Evolutionary conservation across 495 filamentous ascomycete genomes (phyloP).

Genomic region (Aspergillus sparsus): DNA sequence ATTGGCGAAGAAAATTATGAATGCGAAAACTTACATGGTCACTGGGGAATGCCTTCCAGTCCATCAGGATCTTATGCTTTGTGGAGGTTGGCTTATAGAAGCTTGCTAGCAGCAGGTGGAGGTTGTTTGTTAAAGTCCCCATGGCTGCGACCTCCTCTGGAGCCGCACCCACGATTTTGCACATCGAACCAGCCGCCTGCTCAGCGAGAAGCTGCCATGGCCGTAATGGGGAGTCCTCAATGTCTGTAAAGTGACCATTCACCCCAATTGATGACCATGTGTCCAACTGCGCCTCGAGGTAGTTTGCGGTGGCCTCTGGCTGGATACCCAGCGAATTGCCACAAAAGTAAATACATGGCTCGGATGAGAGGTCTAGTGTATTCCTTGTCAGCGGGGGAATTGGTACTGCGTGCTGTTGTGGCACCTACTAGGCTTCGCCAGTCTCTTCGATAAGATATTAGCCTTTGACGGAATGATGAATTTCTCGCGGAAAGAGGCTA

Average conservation of each 20-base stretch:
- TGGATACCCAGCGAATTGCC: slow-evolving; percentile 95
- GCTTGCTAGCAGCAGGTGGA: slow-evolving; percentile 85
- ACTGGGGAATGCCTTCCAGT: slow-evolving; percentile 92
- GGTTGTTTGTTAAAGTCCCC: slow-evolving; percentile 88
- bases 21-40: slow-evolving; percentile 64
- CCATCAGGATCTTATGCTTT: slow-evolving; percentile 84
- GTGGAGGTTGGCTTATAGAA: slow-evolving; percentile 81
- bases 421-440: slow-evolving; percentile 50
- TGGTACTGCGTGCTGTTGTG: not conserved
- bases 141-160: slow-evolving; percentile 83
- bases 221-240: slow-evolving; percentile 70
- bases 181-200: slow-evolving; percentile 69
- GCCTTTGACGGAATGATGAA: slow-evolving; percentile 84
- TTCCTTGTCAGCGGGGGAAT: slow-evolving; percentile 16
- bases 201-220: slow-evolving; percentile 80
- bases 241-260: slow-evolving; percentile 81
- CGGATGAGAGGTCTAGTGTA: slow-evolving; percentile 39
- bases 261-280: slow-evolving; percentile 93
- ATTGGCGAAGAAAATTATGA: not conserved
- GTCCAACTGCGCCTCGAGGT: slow-evolving; percentile 74
- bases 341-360: slow-evolving; percentile 78
- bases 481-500: slow-evolving; percentile 66
- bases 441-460: slow-evolving; percentile 68
- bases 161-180: slow-evolving; percentile 78
- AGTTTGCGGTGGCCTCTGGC: slow-evolving; percentile 68